Evolutionary conservation across 2,329 filamentous ascomycete genomes (phyloP), one percentile per base, ranked within the genome.

Genomic region (Colletotrichum brevisporum): DNA sequence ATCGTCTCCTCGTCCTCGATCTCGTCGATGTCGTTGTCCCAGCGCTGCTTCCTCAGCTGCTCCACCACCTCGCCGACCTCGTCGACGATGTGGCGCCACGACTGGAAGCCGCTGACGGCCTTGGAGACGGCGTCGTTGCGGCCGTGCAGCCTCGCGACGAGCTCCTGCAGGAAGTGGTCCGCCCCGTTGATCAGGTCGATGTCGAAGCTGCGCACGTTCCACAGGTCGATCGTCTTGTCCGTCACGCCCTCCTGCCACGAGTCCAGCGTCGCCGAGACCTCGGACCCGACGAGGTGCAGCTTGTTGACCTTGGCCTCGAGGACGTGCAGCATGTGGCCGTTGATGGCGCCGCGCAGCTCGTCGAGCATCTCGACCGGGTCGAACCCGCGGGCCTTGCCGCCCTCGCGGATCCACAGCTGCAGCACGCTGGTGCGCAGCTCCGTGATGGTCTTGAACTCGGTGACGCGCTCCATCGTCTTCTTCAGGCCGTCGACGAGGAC

Each of bases 41-140:
- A 95, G 64, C 89, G 88, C 72, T 91, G 89, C 54, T 88, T 87
- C 69, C 85, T 88, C 73, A 96, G 86, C 67, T 88, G 85, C 48
- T 90, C 88, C 8, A 94, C 86, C 4, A 91, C 84, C 18, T 84
- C 82, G 51, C 86, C 86, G 15, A 92, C 88, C 60, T 90, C 89
- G 69, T 91, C 87, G n/a, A 97, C 88, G 5, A 91, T 87, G n/a
- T 85, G 83, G 53, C 90, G 87, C 94, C 95, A 98, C 1, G 86
- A 85, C 67, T 89, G 85, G 75, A 96, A 96, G 53, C 86, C 84
- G 13, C 86, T 83, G 1, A 91, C 83, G 0, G 91, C 88, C 61
- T 83, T 83, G 43, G 89, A 88, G 0, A 95, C 88, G 12, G 89
- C 83, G 66, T 90, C 85, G 75, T 91, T 92, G 57, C 91, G 88